phyloP scores from a whole-genome alignment of 2,329 filamentous ascomycete genomes.

The Neofusicoccum cordaticola region DNA sequence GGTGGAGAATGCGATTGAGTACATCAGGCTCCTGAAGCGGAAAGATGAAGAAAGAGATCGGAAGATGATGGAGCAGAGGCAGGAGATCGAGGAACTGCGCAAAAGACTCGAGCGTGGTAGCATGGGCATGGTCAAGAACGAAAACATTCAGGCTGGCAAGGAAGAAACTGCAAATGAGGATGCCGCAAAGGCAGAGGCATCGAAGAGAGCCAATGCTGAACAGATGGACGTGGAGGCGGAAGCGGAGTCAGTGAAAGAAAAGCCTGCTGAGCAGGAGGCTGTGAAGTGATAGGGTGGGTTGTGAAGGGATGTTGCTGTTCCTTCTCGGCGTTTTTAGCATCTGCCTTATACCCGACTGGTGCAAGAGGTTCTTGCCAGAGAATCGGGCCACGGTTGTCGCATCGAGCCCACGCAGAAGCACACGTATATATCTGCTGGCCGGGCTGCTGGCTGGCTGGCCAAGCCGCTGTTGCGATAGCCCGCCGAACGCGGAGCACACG shows the following conservation, averaged over 20 bases:
- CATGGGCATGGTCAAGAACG: neutral
- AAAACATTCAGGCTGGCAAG: neutral
- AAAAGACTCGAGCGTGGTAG: constrained; percentile 29
- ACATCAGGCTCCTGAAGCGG: constrained; percentile 80
- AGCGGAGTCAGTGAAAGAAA: neutral
- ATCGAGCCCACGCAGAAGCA: neutral
- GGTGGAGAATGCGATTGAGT: constrained; percentile 94
- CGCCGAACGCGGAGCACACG: neutral
- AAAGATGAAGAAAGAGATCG: constrained; percentile 66
- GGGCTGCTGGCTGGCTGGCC: neutral
- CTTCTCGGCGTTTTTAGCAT: neutral
- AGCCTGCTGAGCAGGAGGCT: neutral
- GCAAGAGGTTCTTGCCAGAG: neutral
- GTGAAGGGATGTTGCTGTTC: neutral
- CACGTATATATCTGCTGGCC: neutral
- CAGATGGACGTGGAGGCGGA: neutral
- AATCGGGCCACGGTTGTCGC: neutral
- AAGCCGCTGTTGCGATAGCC: neutral
- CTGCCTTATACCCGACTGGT: neutral
- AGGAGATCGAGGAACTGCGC: constrained; percentile 50
- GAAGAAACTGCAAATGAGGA: neutral
- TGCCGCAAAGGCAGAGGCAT: neutral
- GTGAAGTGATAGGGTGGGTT: neutral
- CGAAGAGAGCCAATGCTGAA: neutral
- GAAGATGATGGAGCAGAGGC: constrained; percentile 64